phyloP scores from a whole-genome alignment of 768 basidiomycete genomes.

The Xerocomellus intermedius region DNA sequence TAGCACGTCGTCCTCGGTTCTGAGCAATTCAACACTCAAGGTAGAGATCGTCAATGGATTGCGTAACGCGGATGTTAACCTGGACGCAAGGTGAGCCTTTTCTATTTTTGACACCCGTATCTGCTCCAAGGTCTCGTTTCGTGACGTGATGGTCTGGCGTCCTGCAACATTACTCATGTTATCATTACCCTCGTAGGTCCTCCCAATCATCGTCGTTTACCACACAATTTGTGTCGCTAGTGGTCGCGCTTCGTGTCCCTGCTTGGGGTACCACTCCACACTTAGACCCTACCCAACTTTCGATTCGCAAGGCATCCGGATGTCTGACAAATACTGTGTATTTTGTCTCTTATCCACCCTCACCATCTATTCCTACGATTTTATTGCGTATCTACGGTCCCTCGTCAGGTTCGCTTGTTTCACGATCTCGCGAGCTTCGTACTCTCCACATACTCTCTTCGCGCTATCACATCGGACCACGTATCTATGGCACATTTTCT shows the following conservation, averaged over 20 bases:
- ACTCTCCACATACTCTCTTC: conserved; percentile 89
- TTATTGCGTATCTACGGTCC: conserved; percentile 92
- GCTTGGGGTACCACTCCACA: conserved; percentile 50
- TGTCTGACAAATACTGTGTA: conserved; percentile 95
- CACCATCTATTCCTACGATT: conserved; percentile 55
- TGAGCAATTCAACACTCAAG: conserved; percentile 38
- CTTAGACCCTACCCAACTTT: conserved; percentile 49
- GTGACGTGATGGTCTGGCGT: conserved; percentile 38
- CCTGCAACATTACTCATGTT: conserved; percentile 23
- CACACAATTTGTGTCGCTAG: conserved; percentile 51
- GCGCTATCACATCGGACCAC: conserved; percentile 83
- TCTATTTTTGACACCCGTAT: conserved; percentile 20
- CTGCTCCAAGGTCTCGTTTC: conserved; percentile 24
- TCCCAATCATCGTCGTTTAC: conserved; percentile 62
- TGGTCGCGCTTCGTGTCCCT: conserved; percentile 54
- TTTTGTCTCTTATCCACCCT: conserved; percentile 78
- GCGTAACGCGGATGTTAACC: conserved; percentile 49
- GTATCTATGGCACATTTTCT: conserved; percentile 90
- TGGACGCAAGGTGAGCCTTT: conserved; percentile 69
- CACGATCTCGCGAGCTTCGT: conserved; percentile 81
- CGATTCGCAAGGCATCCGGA: conserved; percentile 81
- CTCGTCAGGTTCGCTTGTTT: conserved; percentile 83
- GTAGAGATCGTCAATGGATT: conserved; percentile 58
- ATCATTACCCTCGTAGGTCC: conserved; percentile 43
- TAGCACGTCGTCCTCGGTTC: conserved; percentile 33